A percentile compares a stretch with the other conserved stretches of the same genome.
These are phyloP conservation scores for Salix exigua DNA, from an alignment of 345 rosid genomes.

Conservation along the genomic window DNA sequence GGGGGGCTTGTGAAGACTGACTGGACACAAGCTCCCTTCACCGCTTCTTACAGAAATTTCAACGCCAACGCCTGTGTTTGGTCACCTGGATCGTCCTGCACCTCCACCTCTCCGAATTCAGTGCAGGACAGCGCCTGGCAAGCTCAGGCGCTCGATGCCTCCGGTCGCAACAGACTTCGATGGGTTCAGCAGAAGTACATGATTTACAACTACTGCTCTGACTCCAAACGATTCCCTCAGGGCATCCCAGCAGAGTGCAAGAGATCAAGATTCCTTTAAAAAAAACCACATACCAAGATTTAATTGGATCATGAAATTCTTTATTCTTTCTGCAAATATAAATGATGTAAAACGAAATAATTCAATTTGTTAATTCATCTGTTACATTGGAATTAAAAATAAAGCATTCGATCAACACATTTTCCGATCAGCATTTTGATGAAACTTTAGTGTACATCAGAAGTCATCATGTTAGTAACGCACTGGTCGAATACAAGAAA, in stretches of 20 bases:
- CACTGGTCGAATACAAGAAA: background rate
- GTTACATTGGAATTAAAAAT: background rate
- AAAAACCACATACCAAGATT: background rate
- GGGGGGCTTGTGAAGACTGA: constrained; percentile 15
- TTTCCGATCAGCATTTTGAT: background rate
- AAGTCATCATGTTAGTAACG: background rate
- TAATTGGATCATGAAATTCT: background rate
- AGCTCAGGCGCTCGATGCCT: constrained; percentile 1
- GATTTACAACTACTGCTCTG: constrained; percentile 14
- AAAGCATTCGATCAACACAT: background rate
- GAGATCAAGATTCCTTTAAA: constrained; percentile 2
- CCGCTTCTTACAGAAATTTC: constrained; percentile 1
- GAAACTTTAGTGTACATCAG: background rate
- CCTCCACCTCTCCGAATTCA: background rate
- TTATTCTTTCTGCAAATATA: background rate
- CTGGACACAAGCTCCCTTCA: constrained; percentile 13
- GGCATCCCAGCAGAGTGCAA: constrained; percentile 7
- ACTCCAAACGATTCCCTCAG: constrained; percentile 5
- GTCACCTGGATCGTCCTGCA: background rate
- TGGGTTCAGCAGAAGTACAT: constrained; percentile 11
- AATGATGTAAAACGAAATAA: background rate
- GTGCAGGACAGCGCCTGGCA: background rate
- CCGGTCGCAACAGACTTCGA: constrained; percentile 3
- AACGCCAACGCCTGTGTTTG: constrained; percentile 2
- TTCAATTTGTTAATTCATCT: background rate